These are phyloP conservation scores for Fragilaria crotonensis DNA, from an alignment of 108 stramenopile species.

Conservation along the genomic window DNA sequence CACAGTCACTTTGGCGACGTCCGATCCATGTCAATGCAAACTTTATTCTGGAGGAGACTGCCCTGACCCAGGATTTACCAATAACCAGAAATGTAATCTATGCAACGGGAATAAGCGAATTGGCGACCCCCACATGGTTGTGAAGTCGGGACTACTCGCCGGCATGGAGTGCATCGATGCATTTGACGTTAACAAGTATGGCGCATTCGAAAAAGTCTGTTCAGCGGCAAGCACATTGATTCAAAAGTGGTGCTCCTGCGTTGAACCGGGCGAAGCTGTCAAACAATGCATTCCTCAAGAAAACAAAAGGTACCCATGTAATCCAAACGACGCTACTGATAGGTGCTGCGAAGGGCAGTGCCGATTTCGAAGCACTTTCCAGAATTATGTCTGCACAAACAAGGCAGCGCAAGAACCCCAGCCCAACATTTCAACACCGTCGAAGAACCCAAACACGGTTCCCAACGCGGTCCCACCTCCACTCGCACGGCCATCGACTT, in stretches of 20 bases:
- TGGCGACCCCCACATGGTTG: background rate
- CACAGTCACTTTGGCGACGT: background rate
- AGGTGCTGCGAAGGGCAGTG: background rate
- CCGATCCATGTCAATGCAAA: background rate
- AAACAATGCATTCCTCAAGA: background rate
- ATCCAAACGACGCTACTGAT: background rate
- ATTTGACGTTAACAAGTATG: background rate
- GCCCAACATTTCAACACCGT: background rate
- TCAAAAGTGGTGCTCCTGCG: background rate
- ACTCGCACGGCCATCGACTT: no score
- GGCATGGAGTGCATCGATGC: background rate
- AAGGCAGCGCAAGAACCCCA: background rate
- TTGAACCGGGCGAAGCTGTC: background rate
- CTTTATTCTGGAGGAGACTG: background rate
- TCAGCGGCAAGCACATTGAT: background rate
- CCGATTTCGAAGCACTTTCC: background rate
- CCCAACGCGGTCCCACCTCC: no score
- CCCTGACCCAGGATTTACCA: background rate
- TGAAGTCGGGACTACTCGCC: background rate
- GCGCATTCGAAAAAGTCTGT: background rate
- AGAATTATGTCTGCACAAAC: background rate
- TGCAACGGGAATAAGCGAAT: background rate
- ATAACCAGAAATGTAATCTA: background rate
- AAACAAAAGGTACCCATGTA: background rate
- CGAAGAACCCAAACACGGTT: background rate